Evolutionary conservation across 1,284 basidiomycete genomes (phyloP).

Genomic region (Cutaneotrichosporon mucoides): DNA sequence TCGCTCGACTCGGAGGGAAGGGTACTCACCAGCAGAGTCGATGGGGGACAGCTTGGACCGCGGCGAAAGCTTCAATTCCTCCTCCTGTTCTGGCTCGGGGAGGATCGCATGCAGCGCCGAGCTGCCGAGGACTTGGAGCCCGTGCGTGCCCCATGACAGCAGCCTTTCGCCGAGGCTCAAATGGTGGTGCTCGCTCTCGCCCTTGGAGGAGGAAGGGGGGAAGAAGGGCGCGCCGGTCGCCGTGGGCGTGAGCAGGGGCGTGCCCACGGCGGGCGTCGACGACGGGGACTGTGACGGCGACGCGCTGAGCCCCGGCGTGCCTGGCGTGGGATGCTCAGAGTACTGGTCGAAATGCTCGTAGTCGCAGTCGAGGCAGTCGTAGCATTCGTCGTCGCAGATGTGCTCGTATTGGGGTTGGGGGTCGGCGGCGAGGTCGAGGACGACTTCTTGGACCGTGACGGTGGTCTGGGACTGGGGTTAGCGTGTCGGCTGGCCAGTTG

Average conservation of each 20-base stretch:
- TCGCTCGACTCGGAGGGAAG: too few species aligned
- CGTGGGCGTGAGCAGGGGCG: neutral
- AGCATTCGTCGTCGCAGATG: conserved; percentile 3
- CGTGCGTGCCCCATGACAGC: neutral
- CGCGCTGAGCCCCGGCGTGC: neutral
- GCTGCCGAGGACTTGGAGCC: neutral
- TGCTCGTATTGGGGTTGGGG: too few species aligned
- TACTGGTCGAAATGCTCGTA: conserved; percentile 1
- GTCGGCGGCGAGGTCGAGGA: neutral
- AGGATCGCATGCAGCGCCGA: neutral
- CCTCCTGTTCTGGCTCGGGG: neutral
- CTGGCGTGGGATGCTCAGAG: neutral
- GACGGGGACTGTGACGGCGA: neutral
- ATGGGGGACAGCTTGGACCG: neutral
- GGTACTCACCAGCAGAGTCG: too few species aligned
- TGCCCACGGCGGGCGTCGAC: too few species aligned
- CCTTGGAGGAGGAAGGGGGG: too few species aligned
- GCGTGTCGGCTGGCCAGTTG: too few species aligned
- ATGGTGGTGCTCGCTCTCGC: neutral
- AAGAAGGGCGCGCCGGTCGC: too few species aligned
- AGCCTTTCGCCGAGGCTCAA: neutral
- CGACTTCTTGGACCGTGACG: too few species aligned
- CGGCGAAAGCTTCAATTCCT: neutral
- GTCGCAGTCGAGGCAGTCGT: conserved; percentile 4
- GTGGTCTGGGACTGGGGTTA: too few species aligned